These are phyloP conservation scores for Ilex asprella DNA, from an alignment of 257 asterid genomes.

Conservation along the genomic window DNA sequence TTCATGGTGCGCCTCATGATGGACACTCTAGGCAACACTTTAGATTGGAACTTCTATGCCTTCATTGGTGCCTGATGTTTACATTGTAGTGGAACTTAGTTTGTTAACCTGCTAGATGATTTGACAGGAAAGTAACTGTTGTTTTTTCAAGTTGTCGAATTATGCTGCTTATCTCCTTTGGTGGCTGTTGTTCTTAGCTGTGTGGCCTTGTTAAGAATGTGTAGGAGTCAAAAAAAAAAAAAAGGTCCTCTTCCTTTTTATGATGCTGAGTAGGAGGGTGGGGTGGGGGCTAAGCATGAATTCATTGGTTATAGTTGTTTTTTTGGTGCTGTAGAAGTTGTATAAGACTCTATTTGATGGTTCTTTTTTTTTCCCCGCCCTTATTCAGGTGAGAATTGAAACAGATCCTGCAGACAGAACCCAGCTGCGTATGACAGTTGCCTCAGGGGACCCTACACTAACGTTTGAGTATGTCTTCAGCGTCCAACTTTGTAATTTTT, in stretches of 20 bases:
- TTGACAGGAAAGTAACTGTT: too few relatives aligned
- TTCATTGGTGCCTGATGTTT: constrained; percentile 6
- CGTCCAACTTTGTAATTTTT: not conserved
- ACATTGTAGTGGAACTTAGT: not conserved
- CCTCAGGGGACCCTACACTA: constrained; percentile 80
- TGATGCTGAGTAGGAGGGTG: not conserved
- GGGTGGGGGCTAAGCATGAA: not conserved
- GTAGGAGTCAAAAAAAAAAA: too few relatives aligned
- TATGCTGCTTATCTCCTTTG: too few relatives aligned
- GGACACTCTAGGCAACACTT: too few relatives aligned
- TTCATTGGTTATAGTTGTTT: not conserved
- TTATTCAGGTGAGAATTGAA: constrained; percentile 72
- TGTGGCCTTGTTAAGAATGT: too few relatives aligned
- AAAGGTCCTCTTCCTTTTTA: not conserved
- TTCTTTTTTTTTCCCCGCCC: constrained; percentile 7
- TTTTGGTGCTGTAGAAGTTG: not conserved
- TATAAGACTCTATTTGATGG: not conserved
- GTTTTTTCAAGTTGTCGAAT: too few relatives aligned
- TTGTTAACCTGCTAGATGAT: too few relatives aligned
- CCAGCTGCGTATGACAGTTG: constrained; percentile 80
- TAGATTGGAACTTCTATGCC: not conserved
- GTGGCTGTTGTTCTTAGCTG: too few relatives aligned
- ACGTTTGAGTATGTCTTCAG: constrained; percentile 65
- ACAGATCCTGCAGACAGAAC: constrained; percentile 97
- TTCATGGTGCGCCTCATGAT: not conserved